Percentiles rank a stretch among this genome's conserved stretches.
Conservation (phyloP, 495 filamentous ascomycete species). For the Tricharina praecox region DNA sequence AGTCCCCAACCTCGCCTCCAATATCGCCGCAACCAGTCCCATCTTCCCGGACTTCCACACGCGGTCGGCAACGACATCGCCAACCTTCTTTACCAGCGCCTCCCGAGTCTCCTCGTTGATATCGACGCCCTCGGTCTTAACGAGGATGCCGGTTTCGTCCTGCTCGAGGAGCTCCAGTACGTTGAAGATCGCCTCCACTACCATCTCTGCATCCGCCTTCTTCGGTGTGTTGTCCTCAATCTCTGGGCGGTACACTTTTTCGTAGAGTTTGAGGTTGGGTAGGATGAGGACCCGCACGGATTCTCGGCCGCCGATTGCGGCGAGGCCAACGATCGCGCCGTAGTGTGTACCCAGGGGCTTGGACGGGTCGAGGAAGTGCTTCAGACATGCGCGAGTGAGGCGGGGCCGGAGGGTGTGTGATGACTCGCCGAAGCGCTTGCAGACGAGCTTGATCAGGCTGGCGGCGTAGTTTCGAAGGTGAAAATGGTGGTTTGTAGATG, state of each 20-base stretch:
- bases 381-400: slow-evolving; percentile 78
- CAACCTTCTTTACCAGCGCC: slow-evolving; percentile 10
- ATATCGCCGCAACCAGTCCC: background rate
- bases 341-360: slow-evolving; percentile 68
- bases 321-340: slow-evolving; percentile 65
- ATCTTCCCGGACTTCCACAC: slow-evolving; percentile 12
- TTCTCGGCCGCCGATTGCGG: slow-evolving; percentile 56
- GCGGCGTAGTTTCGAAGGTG: slow-evolving; percentile 70
- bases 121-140: slow-evolving; percentile 1
- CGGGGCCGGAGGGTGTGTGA: slow-evolving; percentile 68
- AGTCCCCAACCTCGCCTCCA: background rate
- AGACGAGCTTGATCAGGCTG: slow-evolving; percentile 54
- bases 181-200: slow-evolving; percentile 44
- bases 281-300: slow-evolving; percentile 64
- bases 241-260: slow-evolving; percentile 41
- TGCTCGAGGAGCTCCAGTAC: slow-evolving; percentile 33
- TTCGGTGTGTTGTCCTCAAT: slow-evolving; percentile 36
- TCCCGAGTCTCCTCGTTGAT: slow-evolving; percentile 1
- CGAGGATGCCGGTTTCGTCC: slow-evolving; percentile 1
- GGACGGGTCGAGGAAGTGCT: slow-evolving; percentile 69
- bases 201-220: slow-evolving; percentile 42
- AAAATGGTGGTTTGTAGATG: slow-evolving; percentile 46
- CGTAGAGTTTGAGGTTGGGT: slow-evolving; percentile 63
- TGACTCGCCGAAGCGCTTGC: slow-evolving; percentile 52
- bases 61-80: slow-evolving; percentile 19